Conservation (phyloP, 306 rosid genomes). For the Pterocarpus macrocarpus region DNA sequence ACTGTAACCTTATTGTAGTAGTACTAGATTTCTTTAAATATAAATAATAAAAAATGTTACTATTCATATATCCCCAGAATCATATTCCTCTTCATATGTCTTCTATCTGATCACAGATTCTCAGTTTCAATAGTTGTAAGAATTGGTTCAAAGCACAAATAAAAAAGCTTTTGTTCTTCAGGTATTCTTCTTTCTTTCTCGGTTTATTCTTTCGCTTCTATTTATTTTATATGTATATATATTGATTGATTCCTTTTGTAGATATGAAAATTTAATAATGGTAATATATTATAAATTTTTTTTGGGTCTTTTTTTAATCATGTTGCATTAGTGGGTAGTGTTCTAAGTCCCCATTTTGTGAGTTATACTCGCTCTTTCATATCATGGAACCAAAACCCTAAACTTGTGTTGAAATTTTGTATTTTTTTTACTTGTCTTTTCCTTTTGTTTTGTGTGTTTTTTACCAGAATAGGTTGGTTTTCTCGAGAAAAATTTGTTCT, state of each 20-base stretch:
- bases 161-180: conserved; percentile 46
- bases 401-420: conserved; percentile 33
- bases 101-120: conserved; percentile 23
- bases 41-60: not conserved
- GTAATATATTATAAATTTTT: not conserved
- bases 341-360: conserved; percentile 40
- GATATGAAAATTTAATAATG: not conserved
- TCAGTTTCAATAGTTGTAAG: conserved; percentile 22
- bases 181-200: conserved; percentile 45
- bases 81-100: conserved; percentile 26
- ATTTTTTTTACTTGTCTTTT: conserved; percentile 16
- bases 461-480: conserved; percentile 52
- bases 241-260: conserved; percentile 5
- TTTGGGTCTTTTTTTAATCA: not conserved
- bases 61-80: conserved; percentile 27
- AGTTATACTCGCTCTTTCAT: conserved; percentile 16
- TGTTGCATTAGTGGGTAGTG: conserved; percentile 40
- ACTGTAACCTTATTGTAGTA: not conserved
- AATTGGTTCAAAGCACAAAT: conserved; percentile 33
- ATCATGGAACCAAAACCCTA: conserved; percentile 53
- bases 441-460: not conserved
- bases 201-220: not conserved
- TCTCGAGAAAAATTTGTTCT: conserved; percentile 39
- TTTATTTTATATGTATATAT: not conserved
- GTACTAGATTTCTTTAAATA: not conserved